phyloP scores from a whole-genome alignment of 805 yeast genomes.

The Blastobotrys robertii region DNA sequence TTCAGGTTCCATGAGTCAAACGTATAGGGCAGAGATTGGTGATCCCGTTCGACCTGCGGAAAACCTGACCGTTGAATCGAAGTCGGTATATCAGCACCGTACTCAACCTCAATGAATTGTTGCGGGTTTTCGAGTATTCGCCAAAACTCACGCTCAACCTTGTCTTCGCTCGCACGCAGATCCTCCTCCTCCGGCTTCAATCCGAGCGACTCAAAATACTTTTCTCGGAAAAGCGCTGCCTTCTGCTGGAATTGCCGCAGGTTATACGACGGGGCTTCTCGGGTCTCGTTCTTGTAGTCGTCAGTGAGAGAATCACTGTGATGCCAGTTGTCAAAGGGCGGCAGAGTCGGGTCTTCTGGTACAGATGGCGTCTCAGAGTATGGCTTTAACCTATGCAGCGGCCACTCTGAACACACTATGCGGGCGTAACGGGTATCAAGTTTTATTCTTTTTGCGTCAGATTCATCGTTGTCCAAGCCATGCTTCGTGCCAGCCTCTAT shows the following conservation, averaged over 20 bases:
- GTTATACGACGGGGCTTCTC: conserved; percentile 42
- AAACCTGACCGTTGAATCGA: conserved; percentile 61
- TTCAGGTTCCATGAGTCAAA: conserved; percentile 68
- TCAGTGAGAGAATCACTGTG: conserved; percentile 32
- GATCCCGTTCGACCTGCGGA: conserved; percentile 37
- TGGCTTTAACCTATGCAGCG: conserved; percentile 3
- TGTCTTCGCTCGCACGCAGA: conserved; percentile 19
- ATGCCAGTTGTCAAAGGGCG: conserved; percentile 32
- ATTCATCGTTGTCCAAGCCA: conserved; percentile 6
- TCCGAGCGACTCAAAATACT: conserved; percentile 7
- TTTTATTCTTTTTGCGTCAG: background rate
- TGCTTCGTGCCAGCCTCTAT: conserved; percentile 3
- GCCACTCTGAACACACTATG: background rate
- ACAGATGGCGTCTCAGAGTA: conserved; percentile 5
- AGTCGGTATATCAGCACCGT: conserved; percentile 81
- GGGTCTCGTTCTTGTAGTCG: conserved; percentile 29
- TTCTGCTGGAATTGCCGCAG: conserved; percentile 51
- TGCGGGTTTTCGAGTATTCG: conserved; percentile 32
- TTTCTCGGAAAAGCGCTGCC: conserved; percentile 33
- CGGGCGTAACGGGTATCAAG: background rate
- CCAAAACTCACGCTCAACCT: conserved; percentile 66
- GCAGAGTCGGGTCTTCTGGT: conserved; percentile 10
- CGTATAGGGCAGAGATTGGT: conserved; percentile 4
- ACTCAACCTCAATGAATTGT: conserved; percentile 51
- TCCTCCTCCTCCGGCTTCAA: background rate